A percentile compares a stretch with the other conserved stretches of the same genome.
Conservation (phyloP, 2,329 filamentous ascomycete species). For the Fusarium sororula region DNA sequence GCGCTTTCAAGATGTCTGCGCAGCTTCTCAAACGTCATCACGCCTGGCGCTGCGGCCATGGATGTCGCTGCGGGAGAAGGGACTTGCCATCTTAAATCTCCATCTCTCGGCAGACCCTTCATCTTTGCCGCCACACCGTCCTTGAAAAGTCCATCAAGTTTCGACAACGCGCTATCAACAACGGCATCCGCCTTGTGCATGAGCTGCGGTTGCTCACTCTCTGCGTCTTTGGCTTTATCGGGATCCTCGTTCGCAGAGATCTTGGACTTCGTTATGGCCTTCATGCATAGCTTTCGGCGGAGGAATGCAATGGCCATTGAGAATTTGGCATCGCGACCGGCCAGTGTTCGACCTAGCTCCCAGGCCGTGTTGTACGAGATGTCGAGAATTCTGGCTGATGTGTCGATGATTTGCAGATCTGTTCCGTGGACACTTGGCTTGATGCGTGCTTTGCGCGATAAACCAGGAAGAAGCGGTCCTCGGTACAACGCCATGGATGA, state of each 20-base stretch:
- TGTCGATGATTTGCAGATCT: neutral
- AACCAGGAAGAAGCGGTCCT: neutral
- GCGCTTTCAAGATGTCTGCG: neutral
- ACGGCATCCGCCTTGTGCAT: neutral
- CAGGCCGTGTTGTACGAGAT: neutral
- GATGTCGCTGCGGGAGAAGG: neutral
- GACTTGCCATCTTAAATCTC: neutral
- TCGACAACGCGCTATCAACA: neutral
- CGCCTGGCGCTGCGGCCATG: neutral
- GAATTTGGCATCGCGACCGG: neutral
- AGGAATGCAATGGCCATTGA: neutral
- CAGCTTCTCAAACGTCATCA: neutral
- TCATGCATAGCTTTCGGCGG: neutral
- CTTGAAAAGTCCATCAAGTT: neutral
- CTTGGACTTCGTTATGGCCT: neutral
- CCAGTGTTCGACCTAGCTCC: neutral
- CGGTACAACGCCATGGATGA: neutral
- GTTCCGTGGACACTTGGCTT: neutral
- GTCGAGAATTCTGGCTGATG: neutral
- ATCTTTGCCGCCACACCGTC: neutral
- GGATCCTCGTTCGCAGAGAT: fast-evolving
- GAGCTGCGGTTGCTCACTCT: neutral
- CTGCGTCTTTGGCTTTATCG: neutral
- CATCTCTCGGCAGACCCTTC: neutral
- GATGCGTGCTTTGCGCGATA: neutral